Conservation (phyloP, 2,329 filamentous ascomycete species). For the Elsinoe necatrix region DNA sequence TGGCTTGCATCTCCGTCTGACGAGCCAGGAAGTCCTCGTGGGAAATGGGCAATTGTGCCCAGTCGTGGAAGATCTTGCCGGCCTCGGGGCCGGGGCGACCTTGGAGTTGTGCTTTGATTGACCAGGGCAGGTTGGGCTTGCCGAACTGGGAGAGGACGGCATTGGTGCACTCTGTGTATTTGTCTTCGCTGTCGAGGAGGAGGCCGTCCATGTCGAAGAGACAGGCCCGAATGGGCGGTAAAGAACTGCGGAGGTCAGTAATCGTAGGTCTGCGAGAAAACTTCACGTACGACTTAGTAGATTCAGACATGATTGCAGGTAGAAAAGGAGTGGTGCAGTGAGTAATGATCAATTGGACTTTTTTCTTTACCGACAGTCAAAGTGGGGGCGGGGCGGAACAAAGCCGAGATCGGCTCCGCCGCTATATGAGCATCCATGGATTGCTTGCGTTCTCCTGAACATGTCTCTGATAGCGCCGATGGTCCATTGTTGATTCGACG, state of each 20-base stretch:
- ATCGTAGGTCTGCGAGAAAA: no score
- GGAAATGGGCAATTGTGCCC: constrained; percentile 76
- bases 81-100: constrained; percentile 54
- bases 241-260: constrained; percentile 26
- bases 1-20: constrained; percentile 54
- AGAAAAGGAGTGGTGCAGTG: not conserved
- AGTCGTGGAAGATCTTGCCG: constrained; percentile 59
- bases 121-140: constrained; percentile 75
- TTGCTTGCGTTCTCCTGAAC: not conserved
- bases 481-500: no score
- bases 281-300: not conserved
- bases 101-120: constrained; percentile 81
- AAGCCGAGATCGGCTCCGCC: not conserved
- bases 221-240: constrained; percentile 76
- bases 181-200: constrained; percentile 85
- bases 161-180: constrained; percentile 79
- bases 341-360: not conserved
- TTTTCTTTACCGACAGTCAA: not conserved
- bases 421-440: not conserved
- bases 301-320: not conserved
- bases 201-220: constrained; percentile 99
- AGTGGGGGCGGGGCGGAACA: not conserved
- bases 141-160: constrained; percentile 67
- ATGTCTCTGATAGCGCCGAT: no score
- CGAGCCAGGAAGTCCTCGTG: constrained; percentile 56